A percentile compares a stretch with the other conserved stretches of the same genome.
Conservation (phyloP, 208 protist species). For the Porcisia hertigi region DNA sequence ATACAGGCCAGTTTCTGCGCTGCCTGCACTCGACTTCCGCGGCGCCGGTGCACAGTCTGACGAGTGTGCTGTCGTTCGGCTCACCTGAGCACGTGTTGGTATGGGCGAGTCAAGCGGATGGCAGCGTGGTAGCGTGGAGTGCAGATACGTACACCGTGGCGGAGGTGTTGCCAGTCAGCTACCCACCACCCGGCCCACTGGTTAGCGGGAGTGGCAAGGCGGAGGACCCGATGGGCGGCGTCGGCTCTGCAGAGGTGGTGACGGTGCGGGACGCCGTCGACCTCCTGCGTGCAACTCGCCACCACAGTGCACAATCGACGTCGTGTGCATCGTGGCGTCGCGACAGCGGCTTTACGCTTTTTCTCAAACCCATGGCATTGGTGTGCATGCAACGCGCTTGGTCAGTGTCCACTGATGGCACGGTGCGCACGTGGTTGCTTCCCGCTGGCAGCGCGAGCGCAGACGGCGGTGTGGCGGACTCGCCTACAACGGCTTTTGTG, state of each 20-base stretch:
- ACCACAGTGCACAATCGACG: neutral
- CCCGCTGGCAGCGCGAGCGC: slow-evolving; percentile 12
- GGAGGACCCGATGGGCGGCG: neutral
- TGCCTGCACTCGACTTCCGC: slow-evolving; percentile 27
- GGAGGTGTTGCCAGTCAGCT: slow-evolving; percentile 44
- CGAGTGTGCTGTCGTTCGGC: neutral
- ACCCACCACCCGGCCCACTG: slow-evolving; percentile 25
- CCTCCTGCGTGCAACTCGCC: slow-evolving; percentile 26
- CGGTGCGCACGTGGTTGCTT: slow-evolving; percentile 62
- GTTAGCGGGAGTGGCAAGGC: neutral
- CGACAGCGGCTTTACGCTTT: slow-evolving; percentile 40
- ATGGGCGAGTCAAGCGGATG: slow-evolving; percentile 51
- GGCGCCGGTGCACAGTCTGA: slow-evolving; percentile 26
- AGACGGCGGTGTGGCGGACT: neutral
- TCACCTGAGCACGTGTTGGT: slow-evolving; percentile 12
- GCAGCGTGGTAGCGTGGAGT: slow-evolving; percentile 47
- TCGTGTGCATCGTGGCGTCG: neutral
- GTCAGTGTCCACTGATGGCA: slow-evolving; percentile 55
- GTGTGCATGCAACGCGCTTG: slow-evolving; percentile 51
- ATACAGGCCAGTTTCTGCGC: slow-evolving; percentile 31
- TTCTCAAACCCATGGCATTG: slow-evolving; percentile 37
- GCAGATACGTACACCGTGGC: slow-evolving; percentile 26
- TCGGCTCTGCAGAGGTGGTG: neutral
- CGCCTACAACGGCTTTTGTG: neutral
- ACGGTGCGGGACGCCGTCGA: slow-evolving; percentile 33